Conservation (phyloP, 2,329 filamentous ascomycete genomes). For the Penicillium sp. region DNA sequence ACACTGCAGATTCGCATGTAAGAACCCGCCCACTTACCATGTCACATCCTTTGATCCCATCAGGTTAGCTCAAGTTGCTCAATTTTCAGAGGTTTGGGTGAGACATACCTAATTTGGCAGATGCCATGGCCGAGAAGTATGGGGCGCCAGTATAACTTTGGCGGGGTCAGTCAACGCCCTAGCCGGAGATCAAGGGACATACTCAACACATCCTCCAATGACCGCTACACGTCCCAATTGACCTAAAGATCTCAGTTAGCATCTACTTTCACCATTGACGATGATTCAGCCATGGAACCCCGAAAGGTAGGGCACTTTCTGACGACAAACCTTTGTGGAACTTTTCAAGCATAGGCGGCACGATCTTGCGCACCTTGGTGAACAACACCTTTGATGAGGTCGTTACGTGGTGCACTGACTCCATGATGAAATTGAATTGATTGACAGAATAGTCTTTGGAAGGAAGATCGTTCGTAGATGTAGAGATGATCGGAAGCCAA, state of each 20-base stretch:
- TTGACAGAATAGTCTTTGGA: neutral
- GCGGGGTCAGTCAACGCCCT: conserved; percentile 6
- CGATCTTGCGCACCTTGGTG: conserved; percentile 77
- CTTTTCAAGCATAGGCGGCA: conserved; percentile 90
- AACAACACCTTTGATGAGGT: conserved; percentile 72
- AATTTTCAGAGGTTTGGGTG: neutral
- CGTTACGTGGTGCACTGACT: conserved; percentile 52
- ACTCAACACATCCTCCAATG: conserved; percentile 88
- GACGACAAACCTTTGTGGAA: conserved; percentile 81
- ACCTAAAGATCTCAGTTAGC: conserved; percentile 52
- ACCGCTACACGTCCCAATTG: conserved; percentile 90
- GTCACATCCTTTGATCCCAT: conserved; percentile 56
- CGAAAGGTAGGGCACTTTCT: neutral
- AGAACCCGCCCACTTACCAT: conserved; percentile 60
- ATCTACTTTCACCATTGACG: neutral
- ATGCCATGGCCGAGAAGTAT: conserved; percentile 97
- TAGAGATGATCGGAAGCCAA: conserved; percentile 1
- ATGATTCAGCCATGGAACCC: neutral
- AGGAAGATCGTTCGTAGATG: neutral
- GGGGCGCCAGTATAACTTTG: conserved; percentile 83
- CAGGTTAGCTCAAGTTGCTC: conserved; percentile 7
- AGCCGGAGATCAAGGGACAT: conserved; percentile 12
- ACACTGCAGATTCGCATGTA: neutral
- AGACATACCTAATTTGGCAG: conserved; percentile 69
- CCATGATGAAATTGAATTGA: conserved; percentile 23